These are phyloP conservation scores for Nakazawaea ernobii DNA, from an alignment of 805 yeast species.

Conservation along the genomic window DNA sequence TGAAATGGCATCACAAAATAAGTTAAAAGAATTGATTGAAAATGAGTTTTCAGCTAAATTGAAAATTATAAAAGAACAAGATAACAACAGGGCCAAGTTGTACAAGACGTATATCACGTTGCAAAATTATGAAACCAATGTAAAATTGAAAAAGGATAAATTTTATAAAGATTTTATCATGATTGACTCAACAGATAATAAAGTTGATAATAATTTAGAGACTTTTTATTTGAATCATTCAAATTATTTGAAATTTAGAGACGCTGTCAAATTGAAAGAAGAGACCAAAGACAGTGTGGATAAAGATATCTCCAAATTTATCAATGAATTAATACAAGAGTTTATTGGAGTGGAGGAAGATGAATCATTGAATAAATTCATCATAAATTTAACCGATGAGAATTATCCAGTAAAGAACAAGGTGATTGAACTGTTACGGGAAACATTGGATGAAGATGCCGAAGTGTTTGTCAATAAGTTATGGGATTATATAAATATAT, in stretches of 20 bases:
- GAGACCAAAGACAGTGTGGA: slow-evolving; percentile 36
- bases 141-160: slow-evolving; percentile 17
- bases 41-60: slow-evolving; percentile 12
- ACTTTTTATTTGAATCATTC: slow-evolving; percentile 35
- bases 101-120: slow-evolving; percentile 28
- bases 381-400: slow-evolving; percentile 32
- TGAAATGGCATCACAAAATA: slow-evolving; percentile 17
- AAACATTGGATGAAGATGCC: slow-evolving; percentile 43
- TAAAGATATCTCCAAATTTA: slow-evolving; percentile 28
- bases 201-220: slow-evolving; percentile 24
- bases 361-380: slow-evolving; percentile 40
- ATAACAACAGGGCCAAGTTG: slow-evolving; percentile 23
- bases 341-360: slow-evolving; percentile 51
- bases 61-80: slow-evolving; percentile 18
- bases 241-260: slow-evolving; percentile 36
- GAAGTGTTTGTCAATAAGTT: slow-evolving; percentile 16
- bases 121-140: slow-evolving; percentile 20
- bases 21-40: slow-evolving; percentile 17
- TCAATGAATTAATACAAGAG: slow-evolving; percentile 42
- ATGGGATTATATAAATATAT: slow-evolving; percentile 2
- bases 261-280: slow-evolving; percentile 32
- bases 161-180: slow-evolving; percentile 25
- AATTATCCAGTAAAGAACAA: slow-evolving; percentile 23
- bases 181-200: slow-evolving; percentile 20
- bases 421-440: slow-evolving; percentile 40